A percentile compares a stretch with the other conserved stretches of the same genome.
Conservation (phyloP, 2,329 filamentous ascomycete species). For the Hypoxylon sp. region DNA sequence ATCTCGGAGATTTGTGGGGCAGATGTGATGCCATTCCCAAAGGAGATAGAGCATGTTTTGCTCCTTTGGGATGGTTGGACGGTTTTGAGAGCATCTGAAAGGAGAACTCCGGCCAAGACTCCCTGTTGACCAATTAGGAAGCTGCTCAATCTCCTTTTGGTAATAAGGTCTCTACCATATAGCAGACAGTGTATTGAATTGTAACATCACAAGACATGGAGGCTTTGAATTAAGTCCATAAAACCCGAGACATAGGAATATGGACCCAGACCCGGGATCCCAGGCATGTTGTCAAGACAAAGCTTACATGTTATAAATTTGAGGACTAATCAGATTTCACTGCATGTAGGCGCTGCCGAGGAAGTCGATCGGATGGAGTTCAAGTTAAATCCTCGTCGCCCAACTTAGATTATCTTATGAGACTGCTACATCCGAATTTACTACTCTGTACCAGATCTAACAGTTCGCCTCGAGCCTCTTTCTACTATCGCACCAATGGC, state of each 20-base stretch:
- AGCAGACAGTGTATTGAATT: not conserved
- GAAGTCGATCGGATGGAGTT: not conserved
- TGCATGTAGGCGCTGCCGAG: no score
- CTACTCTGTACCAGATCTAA: not conserved
- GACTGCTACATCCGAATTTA: not conserved
- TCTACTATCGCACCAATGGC: not conserved
- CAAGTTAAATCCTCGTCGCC: not conserved
- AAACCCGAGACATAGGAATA: not conserved
- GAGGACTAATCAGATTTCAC: no score
- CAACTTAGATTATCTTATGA: not conserved
- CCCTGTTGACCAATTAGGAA: not conserved
- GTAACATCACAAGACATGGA: not conserved
- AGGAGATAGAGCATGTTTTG: not conserved
- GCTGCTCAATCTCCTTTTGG: not conserved
- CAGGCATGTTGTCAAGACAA: not conserved
- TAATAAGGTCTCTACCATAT: not conserved
- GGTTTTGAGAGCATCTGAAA: not conserved
- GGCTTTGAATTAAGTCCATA: not conserved
- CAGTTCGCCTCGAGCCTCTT: not conserved
- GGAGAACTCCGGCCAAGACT: not conserved
- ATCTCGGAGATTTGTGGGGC: not conserved
- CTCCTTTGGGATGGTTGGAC: not conserved
- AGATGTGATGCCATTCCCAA: not conserved
- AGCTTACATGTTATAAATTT: not conserved
- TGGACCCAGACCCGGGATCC: not conserved